phyloP scores from a whole-genome alignment of 192 early-diverging fungal species.

The Rhizophagus sp. region DNA sequence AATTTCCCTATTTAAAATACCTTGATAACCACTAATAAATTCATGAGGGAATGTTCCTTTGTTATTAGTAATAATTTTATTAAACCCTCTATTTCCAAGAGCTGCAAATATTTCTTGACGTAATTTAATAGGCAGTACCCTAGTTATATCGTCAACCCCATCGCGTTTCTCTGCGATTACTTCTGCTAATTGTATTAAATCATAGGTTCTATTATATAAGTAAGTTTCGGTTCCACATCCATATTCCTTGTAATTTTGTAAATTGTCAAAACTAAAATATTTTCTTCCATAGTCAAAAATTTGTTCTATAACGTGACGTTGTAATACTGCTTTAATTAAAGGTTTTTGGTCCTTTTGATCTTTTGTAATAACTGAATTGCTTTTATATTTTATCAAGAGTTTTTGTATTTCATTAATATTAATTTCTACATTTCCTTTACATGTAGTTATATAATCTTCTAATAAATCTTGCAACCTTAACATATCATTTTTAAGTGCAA shows the following conservation, averaged over 20 bases:
- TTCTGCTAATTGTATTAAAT: not conserved
- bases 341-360: not conserved
- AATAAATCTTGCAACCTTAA: not conserved
- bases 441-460: not conserved
- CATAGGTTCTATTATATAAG: not conserved
- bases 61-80: not conserved
- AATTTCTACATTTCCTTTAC: not conserved
- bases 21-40: not conserved
- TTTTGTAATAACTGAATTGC: not conserved
- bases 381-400: conserved; percentile 6
- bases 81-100: conserved; percentile 13
- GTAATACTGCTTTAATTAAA: conserved; percentile 17
- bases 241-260: too few relatives aligned
- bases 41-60: not conserved
- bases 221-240: not conserved
- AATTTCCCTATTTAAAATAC: not conserved
- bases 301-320: conserved; percentile 6
- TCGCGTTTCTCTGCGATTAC: not conserved
- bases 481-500: not conserved
- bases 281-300: not conserved
- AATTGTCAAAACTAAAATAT: not conserved
- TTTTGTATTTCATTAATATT: not conserved
- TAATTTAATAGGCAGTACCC: conserved; percentile 2
- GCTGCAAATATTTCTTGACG: conserved; percentile 19
- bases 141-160: not conserved